Evolutionary conservation across 192 early-diverging fungal species (phyloP), one percentile per base, ranked within the genome.

Genomic region (Lobosporangium transversale): DNA sequence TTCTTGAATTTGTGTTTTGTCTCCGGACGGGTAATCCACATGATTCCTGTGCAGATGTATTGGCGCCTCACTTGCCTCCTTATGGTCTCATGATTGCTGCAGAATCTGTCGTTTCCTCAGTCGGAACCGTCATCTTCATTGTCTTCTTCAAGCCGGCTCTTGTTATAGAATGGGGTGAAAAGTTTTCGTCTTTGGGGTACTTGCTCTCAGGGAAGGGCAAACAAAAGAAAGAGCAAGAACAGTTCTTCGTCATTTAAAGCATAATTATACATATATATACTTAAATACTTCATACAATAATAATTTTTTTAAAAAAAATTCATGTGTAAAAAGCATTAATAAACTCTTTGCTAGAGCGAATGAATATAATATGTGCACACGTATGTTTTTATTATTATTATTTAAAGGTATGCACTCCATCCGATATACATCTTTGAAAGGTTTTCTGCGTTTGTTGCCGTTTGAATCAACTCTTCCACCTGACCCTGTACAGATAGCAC

Each of bases 391-490:
- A 26, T 61, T 23, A 21, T 61, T 21, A 20, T 7, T 50, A 7
- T 52, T 60, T 43, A 76, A 36, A 76, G n/a, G 17, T 62, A 76
- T 0, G 73, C 64, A 17, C 52, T 66, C 76, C 53, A 80, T 35
- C 96, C 96, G 55, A 94, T 88, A 61, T 95, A 98, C 97, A 98
- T 98, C 24, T 83, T 79, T 29, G 88, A 81, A 52, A 97, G 75
- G 36, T 90, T 90, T 57, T 85, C 80, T 0, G 84, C 78, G 44
- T 82, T 78, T 1, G 93, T 93, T 1, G 96, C 96, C 42, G 87
- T 78, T 32, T 84, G 73, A 40, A 97, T 95, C 52, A 95, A 80
- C 53, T 92, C 87, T 60, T 93, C 85, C 1, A 95, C 94, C 47
- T 94, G 93, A 3, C 91, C 93, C 60, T 92, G 88, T 10, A 93